Base-by-base conservation (phyloP, 352 stramenopile species). In the Sclerospora graminicola region DNA sequence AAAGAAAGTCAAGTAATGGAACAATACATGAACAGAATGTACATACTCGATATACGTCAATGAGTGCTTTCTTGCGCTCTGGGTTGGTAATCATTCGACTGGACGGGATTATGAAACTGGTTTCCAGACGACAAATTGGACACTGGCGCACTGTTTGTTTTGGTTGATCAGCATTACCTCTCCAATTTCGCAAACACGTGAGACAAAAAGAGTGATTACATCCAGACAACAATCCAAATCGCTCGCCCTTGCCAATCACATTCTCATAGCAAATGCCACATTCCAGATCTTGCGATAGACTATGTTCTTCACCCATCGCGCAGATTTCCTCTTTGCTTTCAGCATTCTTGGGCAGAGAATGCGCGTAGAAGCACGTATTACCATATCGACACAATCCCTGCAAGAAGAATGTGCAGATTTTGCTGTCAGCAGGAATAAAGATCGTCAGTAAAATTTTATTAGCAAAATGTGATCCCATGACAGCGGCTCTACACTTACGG, bases 241-340 rank as follows among this genome's bases (percentile, higher is more conserved):
- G 79, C 51, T 90, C 79, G 28, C 65, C 65, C 46, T 85, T 84
- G 21, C 48, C 41, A 43, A 89, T 51, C 29, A 91, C 64, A 51
- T 75, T 70, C 41, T 94, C 82, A 48, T 82, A 86, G 62, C 82
- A 94, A 50, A 94, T 89, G 42, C 78, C 82, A 47, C 82, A 94
- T 59, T 91, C 82, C 18, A 89, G 54, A 0, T 82, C 73, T 30
- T 68, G 45, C 5, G 78, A 89, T 6, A 71, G 58, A 19, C 69
- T 47, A 16, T 87, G 57, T 58, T 90, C 78, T 47, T 80, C 56
- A n/a, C 69, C 57, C 44, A 77, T 73, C 0, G 64, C 53, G 16
- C 66, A 53, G 45, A 70, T 71, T 37, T 86, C 69, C 9, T 69
- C 63, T 20, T 70, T 60, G 4, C 59, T 79, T 32, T 64, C 51